Evolutionary conservation across 2,329 filamentous ascomycete species (phyloP), one percentile per base, ranked within the genome.

Genomic region (Diaporthe batatas): DNA sequence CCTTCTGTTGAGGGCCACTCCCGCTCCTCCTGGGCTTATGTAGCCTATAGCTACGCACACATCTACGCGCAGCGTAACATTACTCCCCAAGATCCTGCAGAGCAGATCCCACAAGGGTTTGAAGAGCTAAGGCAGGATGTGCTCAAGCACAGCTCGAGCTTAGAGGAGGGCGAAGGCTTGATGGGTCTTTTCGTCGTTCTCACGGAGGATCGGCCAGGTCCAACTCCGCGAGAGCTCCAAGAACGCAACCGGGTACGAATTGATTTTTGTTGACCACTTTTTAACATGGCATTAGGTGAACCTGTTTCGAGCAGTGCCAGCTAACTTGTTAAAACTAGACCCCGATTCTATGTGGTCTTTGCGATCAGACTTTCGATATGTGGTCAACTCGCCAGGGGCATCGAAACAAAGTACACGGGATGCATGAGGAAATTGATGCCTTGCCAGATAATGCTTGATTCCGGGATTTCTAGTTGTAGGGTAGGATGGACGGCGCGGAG

Each of bases 101-200:
- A 57, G 16, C 14, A 57, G 54, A 11, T 57, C 0, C 29, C 54
- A 18, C 5, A 34, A n/a, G 29, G 54, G 29, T 34, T 57, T n/a
- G 29, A 57, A 57, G 29, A 34, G 54, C 32, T 57, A 21, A 57
- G 54, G 29, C 54, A 57, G 16, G 54, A 57, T 12, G 29, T 57
- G 54, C 54, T 57, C 54, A 36, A 11, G 54, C n/a, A 57, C 18
- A 34, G 54, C 54, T 57, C 54, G 0, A n/a, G 54, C 18, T 57
- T 10, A 36, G 54, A 57, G 54, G 54, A 57, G 29, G 54, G 36
- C 29, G 54, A 57, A n/a, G 54, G 54, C 54, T 57, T 57, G 18
- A n/a, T 57, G 54, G 29, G 54, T n/a, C 29, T 57, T 36, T 57
- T 54, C 32, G 14, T 54, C 25, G 51, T 54, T 25, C 4, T 36